These are phyloP conservation scores for Syncephalastrum monosporum DNA, from an alignment of 371 early-diverging fungal genomes.

Conservation along the genomic window DNA sequence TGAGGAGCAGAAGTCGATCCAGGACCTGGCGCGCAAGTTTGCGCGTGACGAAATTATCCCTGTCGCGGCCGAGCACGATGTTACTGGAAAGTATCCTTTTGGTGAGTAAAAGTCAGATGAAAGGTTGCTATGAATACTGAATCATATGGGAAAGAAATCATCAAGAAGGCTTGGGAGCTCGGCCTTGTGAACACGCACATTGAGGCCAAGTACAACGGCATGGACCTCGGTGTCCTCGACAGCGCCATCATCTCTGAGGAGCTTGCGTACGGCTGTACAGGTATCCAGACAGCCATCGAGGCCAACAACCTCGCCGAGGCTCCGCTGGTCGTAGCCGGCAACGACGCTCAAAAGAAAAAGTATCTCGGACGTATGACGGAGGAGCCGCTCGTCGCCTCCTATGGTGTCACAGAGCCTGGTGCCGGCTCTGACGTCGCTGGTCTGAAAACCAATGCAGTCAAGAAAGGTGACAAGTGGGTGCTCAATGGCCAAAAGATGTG, in stretches of 20 bases:
- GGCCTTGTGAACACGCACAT: slow-evolving; percentile 94
- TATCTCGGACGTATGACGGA: slow-evolving; percentile 95
- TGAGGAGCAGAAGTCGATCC: slow-evolving; percentile 85
- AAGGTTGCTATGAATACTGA: neutral
- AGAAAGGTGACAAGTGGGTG: slow-evolving; percentile 69
- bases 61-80: slow-evolving; percentile 92
- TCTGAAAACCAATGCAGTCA: slow-evolving; percentile 64
- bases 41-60: slow-evolving; percentile 90
- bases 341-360: slow-evolving; percentile 83
- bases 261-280: slow-evolving; percentile 94
- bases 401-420: slow-evolving; percentile 90
- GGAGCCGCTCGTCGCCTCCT: slow-evolving; percentile 89
- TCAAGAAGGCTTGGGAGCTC: slow-evolving; percentile 95
- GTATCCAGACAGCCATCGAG: slow-evolving; percentile 96
- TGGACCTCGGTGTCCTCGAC: slow-evolving; percentile 81
- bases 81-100: slow-evolving; percentile 89
- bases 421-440: slow-evolving; percentile 80
- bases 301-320: slow-evolving; percentile 96
- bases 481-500: slow-evolving; percentile 79
- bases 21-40: slow-evolving; percentile 93
- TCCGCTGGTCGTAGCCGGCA: slow-evolving; percentile 87
- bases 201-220: slow-evolving; percentile 85
- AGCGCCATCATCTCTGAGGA: slow-evolving; percentile 84
- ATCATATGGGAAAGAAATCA: slow-evolving; percentile 60
- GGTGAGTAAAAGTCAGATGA: slow-evolving; percentile 13